Evolutionary conservation across 2,329 filamentous ascomycete genomes (phyloP), one percentile per base, ranked within the genome.

Genomic region (Lachnellula subtilissima): DNA sequence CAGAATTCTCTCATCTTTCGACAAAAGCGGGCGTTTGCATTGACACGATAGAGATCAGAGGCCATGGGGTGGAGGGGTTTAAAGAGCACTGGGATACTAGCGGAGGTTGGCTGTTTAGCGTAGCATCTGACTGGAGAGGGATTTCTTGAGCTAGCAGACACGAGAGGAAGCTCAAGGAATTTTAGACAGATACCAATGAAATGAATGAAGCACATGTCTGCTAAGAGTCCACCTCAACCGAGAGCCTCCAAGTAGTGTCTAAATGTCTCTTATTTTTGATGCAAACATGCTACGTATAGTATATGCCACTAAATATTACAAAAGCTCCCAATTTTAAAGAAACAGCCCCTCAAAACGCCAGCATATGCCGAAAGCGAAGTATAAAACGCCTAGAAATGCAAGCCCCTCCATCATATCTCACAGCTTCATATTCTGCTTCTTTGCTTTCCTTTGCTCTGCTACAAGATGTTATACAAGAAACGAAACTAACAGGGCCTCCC

Each of bases 1-100:
- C 32, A 12, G 8, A 22, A 15, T 23, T 17, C 17, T 36, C 42
- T 54, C 17, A 43, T 51, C 22, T 46, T 50, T 43, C 22, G 12
- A 48, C 32, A 50, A 49, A 49, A 57, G 54, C 50, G 50, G 54
- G 54, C 54, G 54, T 57, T 57, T 48, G 28, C 50, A 46, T 43
- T 47, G 49, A 11, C 47, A 52, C 36, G 45, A 51, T 17, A 48
- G 39, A 42, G 25, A 49, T 32, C 28, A 42, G 36, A 6, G 28
- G 32, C 8, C n/a, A 32, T 15, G 25, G 23, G 25, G 25, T n/a
- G n/a, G 37, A 19, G 25, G 50, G 22, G 12, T 15, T 11, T 1
- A 19, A 39, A 25, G 19, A 23, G 11, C 22, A 25, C 12, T 17
- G 22, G 17, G 37, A 23, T 19, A 19, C 15, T 35, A 9, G 19